Conservation (phyloP, 257 asterid genomes). For the Misopates orontium region DNA sequence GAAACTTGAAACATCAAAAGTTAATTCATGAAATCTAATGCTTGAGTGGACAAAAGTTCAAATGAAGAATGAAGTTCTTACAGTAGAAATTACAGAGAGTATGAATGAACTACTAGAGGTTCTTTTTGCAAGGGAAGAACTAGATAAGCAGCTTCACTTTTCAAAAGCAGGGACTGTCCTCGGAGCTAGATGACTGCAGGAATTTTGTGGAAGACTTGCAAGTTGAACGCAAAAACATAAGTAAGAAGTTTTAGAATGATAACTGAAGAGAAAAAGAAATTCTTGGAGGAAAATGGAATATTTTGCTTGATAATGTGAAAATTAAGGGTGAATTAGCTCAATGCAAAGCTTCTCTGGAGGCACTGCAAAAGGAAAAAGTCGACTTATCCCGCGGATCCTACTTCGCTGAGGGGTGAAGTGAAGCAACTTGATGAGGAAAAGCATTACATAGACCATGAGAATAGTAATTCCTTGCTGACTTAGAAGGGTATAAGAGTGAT, state of each 20-base stretch:
- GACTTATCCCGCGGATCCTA: constrained; percentile 33
- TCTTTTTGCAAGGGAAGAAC: constrained; percentile 51
- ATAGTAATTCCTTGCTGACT: constrained; percentile 49
- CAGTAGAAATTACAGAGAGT: constrained; percentile 54
- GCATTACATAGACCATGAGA: constrained; percentile 47
- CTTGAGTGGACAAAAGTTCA: constrained; percentile 53
- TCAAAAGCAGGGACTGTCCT: constrained; percentile 61
- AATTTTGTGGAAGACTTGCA: constrained; percentile 52
- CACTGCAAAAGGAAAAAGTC: constrained; percentile 46
- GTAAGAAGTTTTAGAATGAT: constrained; percentile 39
- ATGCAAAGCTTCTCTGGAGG: constrained; percentile 52
- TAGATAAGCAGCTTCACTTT: constrained; percentile 54
- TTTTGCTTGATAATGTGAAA: constrained; percentile 54
- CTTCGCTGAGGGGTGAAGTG: constrained; percentile 51
- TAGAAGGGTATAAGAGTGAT: constrained; percentile 44
- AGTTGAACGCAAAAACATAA: constrained; percentile 57
- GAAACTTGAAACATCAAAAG: constrained; percentile 55
- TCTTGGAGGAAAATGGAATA: constrained; percentile 48
- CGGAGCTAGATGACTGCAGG: constrained; percentile 64
- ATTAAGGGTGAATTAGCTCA: constrained; percentile 51
- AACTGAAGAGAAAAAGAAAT: constrained; percentile 56
- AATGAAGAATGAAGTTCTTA: constrained; percentile 51
- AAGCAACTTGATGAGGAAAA: constrained; percentile 56
- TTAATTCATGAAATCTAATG: constrained; percentile 49
- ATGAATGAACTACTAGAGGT: constrained; percentile 54